Conservation (phyloP, 2,329 filamentous ascomycete species). For the Trichoderma citrinoviride region DNA sequence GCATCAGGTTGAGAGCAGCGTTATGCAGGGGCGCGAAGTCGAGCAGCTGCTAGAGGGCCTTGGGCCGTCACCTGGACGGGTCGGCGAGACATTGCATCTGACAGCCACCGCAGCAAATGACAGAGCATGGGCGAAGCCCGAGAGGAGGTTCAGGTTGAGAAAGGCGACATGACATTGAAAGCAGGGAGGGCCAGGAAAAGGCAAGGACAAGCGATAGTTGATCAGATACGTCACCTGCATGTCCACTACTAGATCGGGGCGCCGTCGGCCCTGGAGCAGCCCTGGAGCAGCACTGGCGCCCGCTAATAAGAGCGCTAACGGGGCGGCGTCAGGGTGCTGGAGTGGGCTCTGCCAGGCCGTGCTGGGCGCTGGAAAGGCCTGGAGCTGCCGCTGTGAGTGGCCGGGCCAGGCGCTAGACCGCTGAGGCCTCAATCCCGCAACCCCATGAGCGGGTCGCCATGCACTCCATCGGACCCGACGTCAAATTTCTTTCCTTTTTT, state of each 20-base stretch:
- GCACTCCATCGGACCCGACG: background rate
- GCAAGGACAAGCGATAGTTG: background rate
- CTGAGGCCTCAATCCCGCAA: background rate
- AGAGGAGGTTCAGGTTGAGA: background rate
- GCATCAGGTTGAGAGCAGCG: background rate
- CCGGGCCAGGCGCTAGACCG: background rate
- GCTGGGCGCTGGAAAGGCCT: conserved; percentile 1
- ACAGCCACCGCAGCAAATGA: background rate
- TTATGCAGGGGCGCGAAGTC: conserved; percentile 2
- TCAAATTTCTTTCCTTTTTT: conserved; percentile 13
- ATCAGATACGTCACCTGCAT: conserved; percentile 15
- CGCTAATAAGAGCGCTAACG: conserved; percentile 7
- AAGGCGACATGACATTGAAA: background rate
- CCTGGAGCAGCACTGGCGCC: too few relatives aligned
- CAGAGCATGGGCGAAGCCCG: background rate
- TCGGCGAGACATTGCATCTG: background rate
- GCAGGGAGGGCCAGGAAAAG: background rate
- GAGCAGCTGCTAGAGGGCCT: background rate
- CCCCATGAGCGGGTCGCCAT: conserved; percentile 3
- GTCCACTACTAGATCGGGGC: background rate
- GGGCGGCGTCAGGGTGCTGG: background rate
- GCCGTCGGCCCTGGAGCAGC: too few relatives aligned
- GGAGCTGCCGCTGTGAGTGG: background rate
- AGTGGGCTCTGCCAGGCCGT: background rate
- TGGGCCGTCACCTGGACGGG: background rate